Evolutionary conservation across 768 basidiomycete species (phyloP), one percentile per base, ranked within the genome.

Genomic region (Boletales sp.): DNA sequence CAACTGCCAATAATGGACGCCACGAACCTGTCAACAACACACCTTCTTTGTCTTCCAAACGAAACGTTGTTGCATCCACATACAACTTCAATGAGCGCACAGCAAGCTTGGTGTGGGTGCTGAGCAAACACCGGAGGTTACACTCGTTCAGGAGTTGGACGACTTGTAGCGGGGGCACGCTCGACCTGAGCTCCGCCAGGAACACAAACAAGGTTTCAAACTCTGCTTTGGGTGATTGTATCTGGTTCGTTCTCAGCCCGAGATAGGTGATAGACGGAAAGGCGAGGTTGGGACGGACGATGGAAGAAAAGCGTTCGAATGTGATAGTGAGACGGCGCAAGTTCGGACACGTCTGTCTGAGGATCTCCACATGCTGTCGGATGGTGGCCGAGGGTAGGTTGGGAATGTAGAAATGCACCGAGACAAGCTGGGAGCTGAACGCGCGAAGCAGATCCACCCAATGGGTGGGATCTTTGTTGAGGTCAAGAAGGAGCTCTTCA

Each of bases 31-130:
- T 53, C 18, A 67, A 32, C 17, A 57, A 48, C 40, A 51, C 19
- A 0, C 66, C 57, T 0, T 59, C 49, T 17, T 40, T 13, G 42
- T 67, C 66, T 45, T 68, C 63, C 10, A 66, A 2, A 13, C 61
- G 63, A 27, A 65, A 52, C 2, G 44, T 8, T 3, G 44, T 8
- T 3, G 18, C 47, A 1, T 19, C 50, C 24, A 48, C 30, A 35
- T 53, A 52, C 5, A 48, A 52, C 19, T n/a, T 21, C 13, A 67
- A 47, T n/a, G 34, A 47, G 4, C 41, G 50, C 18, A 45, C 21
- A 6, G 47, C 49, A 34, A 52, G 29, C 44, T 53, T 53, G 34
- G 48, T 43, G 21, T 61, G 59, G 5, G 48, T 40, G 19, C 43
- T 56, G 42, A 63, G 45, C 37, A 66, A 46, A 42, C 56, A 54